Percentiles rank a stretch among this genome's conserved stretches.
Conservation (phyloP, 129 eudicot species). For the Artemisia argyi region DNA sequence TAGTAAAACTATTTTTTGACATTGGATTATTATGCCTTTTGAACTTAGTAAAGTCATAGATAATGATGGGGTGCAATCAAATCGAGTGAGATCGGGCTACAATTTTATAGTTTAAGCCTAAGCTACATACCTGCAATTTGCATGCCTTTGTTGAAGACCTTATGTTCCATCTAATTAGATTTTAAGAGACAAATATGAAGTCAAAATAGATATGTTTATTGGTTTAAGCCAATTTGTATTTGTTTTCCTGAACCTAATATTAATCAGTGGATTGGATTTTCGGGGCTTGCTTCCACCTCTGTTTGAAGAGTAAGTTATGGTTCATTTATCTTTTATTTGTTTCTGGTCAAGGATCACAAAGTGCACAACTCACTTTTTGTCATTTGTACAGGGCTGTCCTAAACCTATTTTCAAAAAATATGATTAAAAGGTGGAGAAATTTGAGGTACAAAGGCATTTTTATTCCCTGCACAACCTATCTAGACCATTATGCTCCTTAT, state of each 20-base stretch:
- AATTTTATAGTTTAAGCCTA: not conserved
- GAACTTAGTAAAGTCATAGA: no score
- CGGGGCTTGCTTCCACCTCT: conserved; percentile 97
- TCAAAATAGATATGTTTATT: not conserved
- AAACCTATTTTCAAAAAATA: conserved; percentile 78
- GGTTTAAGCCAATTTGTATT: not conserved
- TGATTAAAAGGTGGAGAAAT: no score
- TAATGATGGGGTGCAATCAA: no score
- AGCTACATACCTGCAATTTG: conserved; percentile 1
- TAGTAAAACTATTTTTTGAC: no score
- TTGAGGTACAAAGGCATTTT: no score
- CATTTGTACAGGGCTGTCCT: conserved; percentile 66
- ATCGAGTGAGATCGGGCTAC: not conserved
- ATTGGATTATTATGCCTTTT: no score
- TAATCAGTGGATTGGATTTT: conserved; percentile 69
- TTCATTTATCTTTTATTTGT: not conserved
- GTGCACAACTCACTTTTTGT: conserved; percentile 15
- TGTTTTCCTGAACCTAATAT: not conserved
- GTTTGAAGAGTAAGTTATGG: conserved; percentile 78
- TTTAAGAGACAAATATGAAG: conserved; percentile 2
- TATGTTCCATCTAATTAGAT: conserved; percentile 2
- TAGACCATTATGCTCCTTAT: conserved; percentile 1
- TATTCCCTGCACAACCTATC: no score
- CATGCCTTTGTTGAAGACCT: not conserved
- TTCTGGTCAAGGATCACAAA: conserved; percentile 6